Evolutionary conservation across 2,329 filamentous ascomycete genomes (phyloP).

Genomic region (Curvularia lunata): DNA sequence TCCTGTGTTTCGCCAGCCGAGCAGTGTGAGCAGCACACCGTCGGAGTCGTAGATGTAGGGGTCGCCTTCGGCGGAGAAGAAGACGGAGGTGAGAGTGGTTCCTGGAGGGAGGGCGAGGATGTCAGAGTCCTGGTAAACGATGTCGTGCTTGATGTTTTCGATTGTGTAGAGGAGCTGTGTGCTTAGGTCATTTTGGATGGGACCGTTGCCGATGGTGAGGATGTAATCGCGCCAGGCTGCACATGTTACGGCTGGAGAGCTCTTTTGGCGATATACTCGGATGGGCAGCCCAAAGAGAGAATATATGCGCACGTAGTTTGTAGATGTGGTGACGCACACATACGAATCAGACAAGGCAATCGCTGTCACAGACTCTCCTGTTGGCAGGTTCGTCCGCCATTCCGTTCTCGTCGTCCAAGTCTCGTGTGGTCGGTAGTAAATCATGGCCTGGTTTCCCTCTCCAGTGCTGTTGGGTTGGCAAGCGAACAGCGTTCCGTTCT

Average conservation of each 20-base stretch:
- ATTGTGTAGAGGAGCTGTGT: conserved; percentile 87
- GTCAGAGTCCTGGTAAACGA: conserved; percentile 94
- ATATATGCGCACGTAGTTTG: conserved; percentile 89
- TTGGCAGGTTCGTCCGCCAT: conserved; percentile 87
- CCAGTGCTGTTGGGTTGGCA: conserved; percentile 65
- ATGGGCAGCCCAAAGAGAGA: conserved; percentile 91
- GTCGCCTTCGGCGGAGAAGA: conserved; percentile 93
- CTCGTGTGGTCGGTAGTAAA: conserved; percentile 98
- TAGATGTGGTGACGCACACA: conserved; percentile 83
- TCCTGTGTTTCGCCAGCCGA: conserved; percentile 87
- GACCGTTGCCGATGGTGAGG: conserved; percentile 92
- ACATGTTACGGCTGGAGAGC: conserved; percentile 86
- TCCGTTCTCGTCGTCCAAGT: conserved; percentile 91
- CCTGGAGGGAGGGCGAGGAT: conserved; percentile 81
- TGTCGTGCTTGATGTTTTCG: conserved; percentile 90
- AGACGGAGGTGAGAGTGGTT: conserved; percentile 77
- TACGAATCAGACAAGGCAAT: conserved; percentile 93
- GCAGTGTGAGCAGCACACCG: conserved; percentile 82
- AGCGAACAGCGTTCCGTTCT: conserved; percentile 84
- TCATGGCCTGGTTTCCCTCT: conserved; percentile 69
- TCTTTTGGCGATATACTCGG: conserved; percentile 90
- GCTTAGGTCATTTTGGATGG: conserved; percentile 77
- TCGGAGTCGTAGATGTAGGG: conserved; percentile 96
- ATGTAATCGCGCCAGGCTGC: conserved; percentile 95
- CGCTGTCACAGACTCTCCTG: conserved; percentile 82